Conservation (phyloP, 2,329 filamentous ascomycete species). For the Sporothrix protearum region DNA sequence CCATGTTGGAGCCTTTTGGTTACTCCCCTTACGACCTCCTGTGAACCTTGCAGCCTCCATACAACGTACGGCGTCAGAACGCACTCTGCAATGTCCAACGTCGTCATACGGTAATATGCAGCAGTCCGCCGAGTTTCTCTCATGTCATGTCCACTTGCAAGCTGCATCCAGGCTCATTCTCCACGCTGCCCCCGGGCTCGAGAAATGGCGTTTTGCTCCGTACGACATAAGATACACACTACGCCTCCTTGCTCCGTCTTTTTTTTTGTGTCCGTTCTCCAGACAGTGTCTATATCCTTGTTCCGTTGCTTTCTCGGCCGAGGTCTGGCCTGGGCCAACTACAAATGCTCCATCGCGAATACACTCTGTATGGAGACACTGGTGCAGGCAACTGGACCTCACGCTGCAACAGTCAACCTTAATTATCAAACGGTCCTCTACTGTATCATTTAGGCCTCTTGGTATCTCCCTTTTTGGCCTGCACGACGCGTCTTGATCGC, state of each 20-base stretch:
- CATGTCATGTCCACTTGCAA: not conserved
- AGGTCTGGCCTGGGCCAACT: not conserved
- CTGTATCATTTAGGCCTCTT: too few species aligned
- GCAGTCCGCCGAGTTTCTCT: not conserved
- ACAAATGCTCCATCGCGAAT: not conserved
- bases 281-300: not conserved
- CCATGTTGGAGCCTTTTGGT: not conserved
- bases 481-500: not conserved
- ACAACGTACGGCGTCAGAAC: not conserved
- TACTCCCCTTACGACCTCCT: not conserved
- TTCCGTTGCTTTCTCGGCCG: not conserved
- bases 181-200: not conserved
- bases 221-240: too few species aligned
- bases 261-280: not conserved
- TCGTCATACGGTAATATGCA: conserved; percentile 7
- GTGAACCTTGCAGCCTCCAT: not conserved
- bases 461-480: not conserved
- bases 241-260: not conserved
- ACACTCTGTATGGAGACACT: not conserved
- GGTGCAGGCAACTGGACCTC: not conserved
- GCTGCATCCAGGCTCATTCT: not conserved
- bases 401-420: not conserved
- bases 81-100: not conserved
- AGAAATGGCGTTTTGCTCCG: not conserved
- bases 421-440: not conserved